phyloP scores from a whole-genome alignment of 192 early-diverging fungal genomes.

The Backusella parvicylindrica region DNA sequence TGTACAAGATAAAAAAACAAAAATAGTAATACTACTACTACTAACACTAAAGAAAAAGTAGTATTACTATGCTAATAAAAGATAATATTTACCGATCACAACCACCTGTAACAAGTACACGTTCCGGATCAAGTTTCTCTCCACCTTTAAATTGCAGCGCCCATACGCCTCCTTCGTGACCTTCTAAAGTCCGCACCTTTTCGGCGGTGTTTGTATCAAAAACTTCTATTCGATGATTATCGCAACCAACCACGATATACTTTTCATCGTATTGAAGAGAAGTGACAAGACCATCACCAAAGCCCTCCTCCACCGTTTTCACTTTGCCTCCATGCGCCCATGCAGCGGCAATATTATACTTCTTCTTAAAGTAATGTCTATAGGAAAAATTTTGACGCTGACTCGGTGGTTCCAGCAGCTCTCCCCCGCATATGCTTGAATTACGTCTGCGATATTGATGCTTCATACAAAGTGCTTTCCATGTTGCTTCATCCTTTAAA shows the following conservation, averaged over 20 bases:
- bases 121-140: slow-evolving; percentile 43
- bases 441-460: slow-evolving; percentile 36
- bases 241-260: slow-evolving; percentile 92
- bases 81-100: slow-evolving; percentile 76
- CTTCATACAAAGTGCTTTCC: slow-evolving; percentile 38
- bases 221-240: slow-evolving; percentile 92
- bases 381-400: slow-evolving; percentile 39
- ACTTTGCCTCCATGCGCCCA: slow-evolving; percentile 51
- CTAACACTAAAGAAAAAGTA: not conserved
- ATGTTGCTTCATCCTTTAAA: slow-evolving; percentile 48
- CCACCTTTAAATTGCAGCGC: slow-evolving; percentile 73
- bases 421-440: slow-evolving; percentile 27
- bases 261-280: slow-evolving; percentile 93
- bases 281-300: slow-evolving; percentile 79
- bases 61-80: slow-evolving; percentile 1
- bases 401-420: slow-evolving; percentile 31
- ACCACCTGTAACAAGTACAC: slow-evolving; percentile 87
- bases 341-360: slow-evolving; percentile 47
- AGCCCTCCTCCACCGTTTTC: slow-evolving; percentile 51
- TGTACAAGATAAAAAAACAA: not conserved
- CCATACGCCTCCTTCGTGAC: slow-evolving; percentile 97
- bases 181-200: slow-evolving; percentile 68
- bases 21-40: not conserved
- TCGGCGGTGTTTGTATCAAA: slow-evolving; percentile 83
- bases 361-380: slow-evolving; percentile 50